Conservation (phyloP, 2,329 filamentous ascomycete genomes). For the Fusarium sp. region DNA sequence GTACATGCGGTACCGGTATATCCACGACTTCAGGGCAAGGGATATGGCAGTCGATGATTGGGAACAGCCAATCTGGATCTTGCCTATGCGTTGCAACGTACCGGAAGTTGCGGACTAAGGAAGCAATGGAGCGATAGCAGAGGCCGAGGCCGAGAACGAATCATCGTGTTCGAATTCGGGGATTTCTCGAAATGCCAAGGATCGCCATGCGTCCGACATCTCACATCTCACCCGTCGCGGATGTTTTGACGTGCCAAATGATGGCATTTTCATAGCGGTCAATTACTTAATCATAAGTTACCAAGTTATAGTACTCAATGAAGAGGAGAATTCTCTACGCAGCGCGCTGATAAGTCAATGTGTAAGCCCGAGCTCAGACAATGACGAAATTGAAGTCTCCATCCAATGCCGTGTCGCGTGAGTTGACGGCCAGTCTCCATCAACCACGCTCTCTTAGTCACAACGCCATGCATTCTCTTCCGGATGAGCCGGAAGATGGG, state of each 20-base stretch:
- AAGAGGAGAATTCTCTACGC: slow-evolving; percentile 12
- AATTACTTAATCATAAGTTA: slow-evolving; percentile 27
- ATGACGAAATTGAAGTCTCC: slow-evolving; percentile 28
- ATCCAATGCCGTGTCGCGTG: slow-evolving; percentile 40
- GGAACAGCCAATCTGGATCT: slow-evolving; percentile 6
- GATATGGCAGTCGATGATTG: neutral
- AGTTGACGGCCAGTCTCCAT: slow-evolving; percentile 36
- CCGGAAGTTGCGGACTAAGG: slow-evolving; percentile 38
- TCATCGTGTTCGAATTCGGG: slow-evolving; percentile 32
- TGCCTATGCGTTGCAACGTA: slow-evolving; percentile 7
- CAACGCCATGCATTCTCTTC: slow-evolving; percentile 38
- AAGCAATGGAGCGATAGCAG: slow-evolving; percentile 5
- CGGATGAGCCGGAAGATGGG: slow-evolving; percentile 41
- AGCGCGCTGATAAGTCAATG: slow-evolving; percentile 17
- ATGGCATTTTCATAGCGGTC: slow-evolving; percentile 19
- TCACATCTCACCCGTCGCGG: neutral
- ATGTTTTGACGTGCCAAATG: slow-evolving; percentile 11
- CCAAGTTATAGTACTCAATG: neutral
- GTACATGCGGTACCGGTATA: slow-evolving; percentile 4
- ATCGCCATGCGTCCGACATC: slow-evolving; percentile 10
- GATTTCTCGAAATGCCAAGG: slow-evolving; percentile 30
- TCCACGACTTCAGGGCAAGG: neutral
- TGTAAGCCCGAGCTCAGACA: slow-evolving; percentile 18
- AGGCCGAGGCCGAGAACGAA: slow-evolving; percentile 26
- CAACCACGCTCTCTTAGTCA: slow-evolving; percentile 38